Percentiles rank a stretch among this genome's conserved stretches.
phyloP scores from a whole-genome alignment of 345 rosid genomes.

The Pelargonium nanum region DNA sequence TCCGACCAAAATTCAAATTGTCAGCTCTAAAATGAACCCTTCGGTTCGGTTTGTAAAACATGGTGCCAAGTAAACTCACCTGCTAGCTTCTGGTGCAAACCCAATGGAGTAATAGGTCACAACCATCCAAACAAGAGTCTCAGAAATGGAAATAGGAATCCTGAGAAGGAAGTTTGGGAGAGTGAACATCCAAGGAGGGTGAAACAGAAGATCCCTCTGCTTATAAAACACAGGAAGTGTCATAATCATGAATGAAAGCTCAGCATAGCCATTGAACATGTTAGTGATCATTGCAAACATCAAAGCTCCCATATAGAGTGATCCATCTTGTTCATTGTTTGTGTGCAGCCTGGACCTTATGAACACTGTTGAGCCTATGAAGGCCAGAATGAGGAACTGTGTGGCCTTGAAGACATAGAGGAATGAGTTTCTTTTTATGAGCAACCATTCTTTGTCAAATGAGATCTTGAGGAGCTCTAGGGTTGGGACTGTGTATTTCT shows the following conservation, averaged over 20 bases:
- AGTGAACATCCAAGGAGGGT: conserved; percentile 78
- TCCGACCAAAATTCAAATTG: neutral
- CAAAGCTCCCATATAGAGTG: conserved; percentile 37
- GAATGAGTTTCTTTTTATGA: conserved; percentile 52
- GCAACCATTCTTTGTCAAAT: conserved; percentile 66
- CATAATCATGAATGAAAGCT: conserved; percentile 49
- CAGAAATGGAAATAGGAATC: conserved; percentile 59
- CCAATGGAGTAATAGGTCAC: conserved; percentile 58
- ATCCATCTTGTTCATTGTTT: conserved; percentile 36
- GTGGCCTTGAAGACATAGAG: conserved; percentile 59
- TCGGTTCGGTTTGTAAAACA: neutral
- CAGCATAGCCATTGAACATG: conserved; percentile 81
- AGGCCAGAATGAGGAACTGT: conserved; percentile 50
- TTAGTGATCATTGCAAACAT: conserved; percentile 45
- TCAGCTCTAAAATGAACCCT: neutral
- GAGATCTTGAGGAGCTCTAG: conserved; percentile 58
- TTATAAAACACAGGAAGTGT: conserved; percentile 85
- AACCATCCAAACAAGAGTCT: conserved; percentile 50
- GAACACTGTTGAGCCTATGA: conserved; percentile 43
- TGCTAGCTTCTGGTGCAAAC: conserved; percentile 66
- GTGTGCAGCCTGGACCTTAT: conserved; percentile 48
- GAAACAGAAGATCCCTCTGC: conserved; percentile 71
- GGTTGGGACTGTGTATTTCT: conserved; percentile 41
- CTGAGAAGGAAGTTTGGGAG: conserved; percentile 53
- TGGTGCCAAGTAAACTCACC: conserved; percentile 19